Conservation (phyloP, 2,329 filamentous ascomycete genomes). For the Alternaria rosae region DNA sequence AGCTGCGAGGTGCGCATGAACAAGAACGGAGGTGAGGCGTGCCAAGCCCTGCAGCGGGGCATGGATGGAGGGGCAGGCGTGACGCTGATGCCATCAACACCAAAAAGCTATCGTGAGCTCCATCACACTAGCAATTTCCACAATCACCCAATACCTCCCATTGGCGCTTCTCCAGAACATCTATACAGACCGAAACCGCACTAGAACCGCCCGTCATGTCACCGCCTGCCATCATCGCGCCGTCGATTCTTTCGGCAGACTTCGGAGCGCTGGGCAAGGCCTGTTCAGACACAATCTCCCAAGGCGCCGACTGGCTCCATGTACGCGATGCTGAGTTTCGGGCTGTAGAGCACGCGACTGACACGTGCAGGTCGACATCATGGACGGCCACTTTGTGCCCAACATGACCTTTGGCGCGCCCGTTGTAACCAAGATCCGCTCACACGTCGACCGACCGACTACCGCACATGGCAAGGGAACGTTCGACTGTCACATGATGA, state of each 20-base stretch:
- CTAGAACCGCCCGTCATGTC: constrained; percentile 67
- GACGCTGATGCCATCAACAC: constrained; percentile 42
- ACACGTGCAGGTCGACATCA: constrained; percentile 96
- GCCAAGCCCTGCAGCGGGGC: constrained; percentile 26
- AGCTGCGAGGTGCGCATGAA: not conserved
- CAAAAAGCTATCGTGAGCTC: constrained; percentile 40
- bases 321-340: constrained; percentile 31
- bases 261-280: constrained; percentile 88
- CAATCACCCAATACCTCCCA: constrained; percentile 20
- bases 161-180: constrained; percentile 26
- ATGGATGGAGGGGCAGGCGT: constrained; percentile 27
- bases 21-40: constrained; percentile 7
- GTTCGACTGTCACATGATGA: constrained; percentile 99
- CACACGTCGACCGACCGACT: constrained; percentile 79
- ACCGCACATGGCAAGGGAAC: constrained; percentile 80
- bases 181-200: constrained; percentile 6
- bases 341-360: constrained; percentile 25
- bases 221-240: constrained; percentile 91
- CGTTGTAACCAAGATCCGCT: constrained; percentile 91
- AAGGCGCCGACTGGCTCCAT: constrained; percentile 70
- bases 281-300: constrained; percentile 83
- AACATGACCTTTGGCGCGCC: constrained; percentile 98
- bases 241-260: constrained; percentile 97
- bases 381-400: constrained; percentile 98
- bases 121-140: constrained; percentile 33